Evolutionary conservation across 495 filamentous ascomycete species (phyloP).

Genomic region (Penicillium roqueforti): DNA sequence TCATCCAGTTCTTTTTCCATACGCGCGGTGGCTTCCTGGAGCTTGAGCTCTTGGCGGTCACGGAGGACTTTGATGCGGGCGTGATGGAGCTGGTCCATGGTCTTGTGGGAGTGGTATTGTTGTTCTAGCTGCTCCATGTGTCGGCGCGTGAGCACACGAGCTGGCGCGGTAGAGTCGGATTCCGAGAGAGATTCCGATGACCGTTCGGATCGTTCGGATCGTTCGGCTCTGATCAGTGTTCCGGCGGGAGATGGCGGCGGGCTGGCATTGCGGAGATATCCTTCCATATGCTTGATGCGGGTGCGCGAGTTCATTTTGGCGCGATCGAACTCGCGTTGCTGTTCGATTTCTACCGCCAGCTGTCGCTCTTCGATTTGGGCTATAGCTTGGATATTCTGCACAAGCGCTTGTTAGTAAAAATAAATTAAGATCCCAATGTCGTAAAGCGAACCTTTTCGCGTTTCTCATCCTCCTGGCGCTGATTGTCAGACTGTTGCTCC

Average conservation of each 20-base stretch:
- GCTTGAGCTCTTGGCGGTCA: slow-evolving; percentile 66
- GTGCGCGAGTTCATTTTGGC: slow-evolving; percentile 58
- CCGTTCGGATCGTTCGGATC: slow-evolving; percentile 1
- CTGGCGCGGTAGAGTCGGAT: slow-evolving; percentile 15
- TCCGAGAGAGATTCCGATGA: slow-evolving; percentile 27
- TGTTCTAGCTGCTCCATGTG: slow-evolving; percentile 59
- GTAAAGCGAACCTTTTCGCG: slow-evolving; percentile 47
- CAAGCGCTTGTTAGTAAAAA: slow-evolving; percentile 16
- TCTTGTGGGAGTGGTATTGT: slow-evolving; percentile 63
- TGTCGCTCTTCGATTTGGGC: slow-evolving; percentile 69
- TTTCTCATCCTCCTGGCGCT: slow-evolving; percentile 48
- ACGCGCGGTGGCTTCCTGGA: slow-evolving; percentile 60
- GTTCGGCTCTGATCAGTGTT: neutral
- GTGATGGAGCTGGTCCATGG: slow-evolving; percentile 66
- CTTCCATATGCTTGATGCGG: slow-evolving; percentile 74
- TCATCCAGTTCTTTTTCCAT: slow-evolving; percentile 60
- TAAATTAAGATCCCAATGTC: slow-evolving; percentile 4
- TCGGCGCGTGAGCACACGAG: slow-evolving; percentile 34
- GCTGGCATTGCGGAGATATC: slow-evolving; percentile 61
- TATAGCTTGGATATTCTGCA: slow-evolving; percentile 45
- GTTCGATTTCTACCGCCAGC: slow-evolving; percentile 63
- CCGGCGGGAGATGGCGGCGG: slow-evolving; percentile 32
- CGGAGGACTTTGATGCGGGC: slow-evolving; percentile 75
- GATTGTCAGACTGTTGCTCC: slow-evolving; percentile 25
- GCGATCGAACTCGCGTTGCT: slow-evolving; percentile 55